Evolutionary conservation across 768 basidiomycete species (phyloP).

Genomic region (Dioszegia crocea): DNA sequence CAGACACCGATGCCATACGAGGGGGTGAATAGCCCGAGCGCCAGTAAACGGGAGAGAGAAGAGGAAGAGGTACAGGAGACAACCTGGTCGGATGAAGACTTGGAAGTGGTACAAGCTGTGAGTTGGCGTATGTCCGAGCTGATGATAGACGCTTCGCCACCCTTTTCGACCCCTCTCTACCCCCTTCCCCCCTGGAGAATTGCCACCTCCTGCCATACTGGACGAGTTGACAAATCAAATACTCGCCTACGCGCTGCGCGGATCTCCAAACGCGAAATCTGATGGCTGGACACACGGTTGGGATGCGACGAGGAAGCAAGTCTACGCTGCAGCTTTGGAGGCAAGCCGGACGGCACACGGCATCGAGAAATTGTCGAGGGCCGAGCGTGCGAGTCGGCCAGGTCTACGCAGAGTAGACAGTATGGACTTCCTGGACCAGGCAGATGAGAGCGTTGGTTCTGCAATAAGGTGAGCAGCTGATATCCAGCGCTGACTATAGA

Average conservation of each 20-base stretch:
- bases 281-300: constrained; percentile 38
- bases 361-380: constrained; percentile 20
- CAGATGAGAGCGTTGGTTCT: constrained; percentile 17
- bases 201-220: constrained; percentile 38
- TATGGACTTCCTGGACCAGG: constrained; percentile 42
- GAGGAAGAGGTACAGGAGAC: constrained; percentile 18
- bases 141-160: constrained; percentile 34
- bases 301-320: constrained; percentile 35
- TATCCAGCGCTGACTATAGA: constrained; percentile 8
- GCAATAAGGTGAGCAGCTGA: constrained; percentile 26
- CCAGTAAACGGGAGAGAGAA: constrained; percentile 30
- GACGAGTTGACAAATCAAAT: constrained; percentile 48
- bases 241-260: constrained; percentile 29
- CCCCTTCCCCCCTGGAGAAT: constrained; percentile 43
- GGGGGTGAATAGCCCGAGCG: neutral
- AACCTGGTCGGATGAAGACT: constrained; percentile 34
- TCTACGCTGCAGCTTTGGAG: constrained; percentile 39
- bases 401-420: constrained; percentile 33
- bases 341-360: constrained; percentile 34
- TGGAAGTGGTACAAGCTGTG: constrained; percentile 24
- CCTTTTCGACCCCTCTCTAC: constrained; percentile 41
- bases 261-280: neutral
- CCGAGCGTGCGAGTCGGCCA: constrained; percentile 23
- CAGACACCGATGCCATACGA: constrained; percentile 37
- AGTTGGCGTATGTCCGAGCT: neutral